Conservation (phyloP, 2,329 filamentous ascomycete species). For the Diaporthe humulicola region DNA sequence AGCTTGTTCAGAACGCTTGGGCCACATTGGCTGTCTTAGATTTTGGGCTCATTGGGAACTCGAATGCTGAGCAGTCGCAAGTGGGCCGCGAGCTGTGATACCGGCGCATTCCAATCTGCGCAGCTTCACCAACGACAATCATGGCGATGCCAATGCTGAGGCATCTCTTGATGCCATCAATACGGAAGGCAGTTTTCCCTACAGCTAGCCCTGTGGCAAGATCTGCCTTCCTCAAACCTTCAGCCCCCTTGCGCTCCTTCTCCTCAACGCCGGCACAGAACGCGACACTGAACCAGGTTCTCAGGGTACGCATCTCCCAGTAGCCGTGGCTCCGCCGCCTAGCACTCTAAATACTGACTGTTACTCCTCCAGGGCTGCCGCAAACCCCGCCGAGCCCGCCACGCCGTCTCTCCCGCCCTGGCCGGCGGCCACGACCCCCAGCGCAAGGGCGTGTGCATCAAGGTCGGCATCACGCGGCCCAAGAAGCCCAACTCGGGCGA, state of each 20-base stretch:
- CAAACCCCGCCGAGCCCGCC: slow-evolving; percentile 82
- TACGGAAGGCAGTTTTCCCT: slow-evolving; percentile 41
- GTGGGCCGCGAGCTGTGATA: slow-evolving; percentile 7
- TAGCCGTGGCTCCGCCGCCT: background rate
- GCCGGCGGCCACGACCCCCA: slow-evolving; percentile 76
- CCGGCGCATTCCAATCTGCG: background rate
- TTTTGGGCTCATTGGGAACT: slow-evolving; percentile 26
- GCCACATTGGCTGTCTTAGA: slow-evolving; percentile 26
- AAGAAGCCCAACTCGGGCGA: slow-evolving; percentile 99
- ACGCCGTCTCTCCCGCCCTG: slow-evolving; percentile 89
- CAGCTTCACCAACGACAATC: slow-evolving; percentile 31
- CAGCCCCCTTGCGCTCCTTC: slow-evolving; percentile 48
- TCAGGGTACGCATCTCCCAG: slow-evolving; percentile 59
- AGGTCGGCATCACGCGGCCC: slow-evolving; percentile 92
- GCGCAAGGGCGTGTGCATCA: slow-evolving; percentile 96
- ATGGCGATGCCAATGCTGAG: slow-evolving; percentile 54
- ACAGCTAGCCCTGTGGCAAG: slow-evolving; percentile 40
- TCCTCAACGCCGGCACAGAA: slow-evolving; percentile 61
- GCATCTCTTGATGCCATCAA: slow-evolving; percentile 49
- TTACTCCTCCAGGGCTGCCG: slow-evolving; percentile 74
- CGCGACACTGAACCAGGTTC: slow-evolving; percentile 81
- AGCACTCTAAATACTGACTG: slow-evolving; percentile 33
- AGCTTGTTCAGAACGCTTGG: slow-evolving; percentile 21
- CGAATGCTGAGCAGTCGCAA: background rate
- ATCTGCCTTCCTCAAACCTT: slow-evolving; percentile 44